Conservation (phyloP, 805 yeast species). For the Metschnikowia henanensis region DNA sequence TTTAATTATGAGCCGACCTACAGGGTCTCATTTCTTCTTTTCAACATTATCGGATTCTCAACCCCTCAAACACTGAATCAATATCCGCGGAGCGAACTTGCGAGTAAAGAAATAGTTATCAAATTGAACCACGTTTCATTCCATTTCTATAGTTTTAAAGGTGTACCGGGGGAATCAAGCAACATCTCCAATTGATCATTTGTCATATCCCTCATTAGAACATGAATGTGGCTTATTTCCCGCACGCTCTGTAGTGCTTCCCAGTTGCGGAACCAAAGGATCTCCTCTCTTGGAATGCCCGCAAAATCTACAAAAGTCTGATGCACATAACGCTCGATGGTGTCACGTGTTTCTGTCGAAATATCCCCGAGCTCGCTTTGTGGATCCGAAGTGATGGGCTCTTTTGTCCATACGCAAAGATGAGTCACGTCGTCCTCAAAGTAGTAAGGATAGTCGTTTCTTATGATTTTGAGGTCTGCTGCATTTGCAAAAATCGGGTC, state of each 20-base stretch:
- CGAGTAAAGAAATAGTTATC: too few relatives aligned
- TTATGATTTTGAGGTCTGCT: constrained; percentile 45
- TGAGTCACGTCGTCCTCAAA: constrained; percentile 53
- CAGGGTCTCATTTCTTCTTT: too few relatives aligned
- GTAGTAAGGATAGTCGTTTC: constrained; percentile 69
- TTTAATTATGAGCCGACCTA: too few relatives aligned
- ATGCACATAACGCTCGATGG: constrained; percentile 46
- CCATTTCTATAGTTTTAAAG: neutral
- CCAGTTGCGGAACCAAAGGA: constrained; percentile 75
- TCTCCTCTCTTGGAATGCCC: constrained; percentile 37
- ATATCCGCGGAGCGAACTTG: too few relatives aligned
- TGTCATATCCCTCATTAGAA: constrained; percentile 47
- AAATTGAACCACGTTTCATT: neutral
- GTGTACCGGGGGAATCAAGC: constrained; percentile 11
- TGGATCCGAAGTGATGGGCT: constrained; percentile 52
- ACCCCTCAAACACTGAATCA: too few relatives aligned
- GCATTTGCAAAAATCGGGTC: constrained; percentile 41
- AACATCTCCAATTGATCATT: constrained; percentile 18
- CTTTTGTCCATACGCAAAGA: constrained; percentile 67
- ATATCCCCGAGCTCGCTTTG: constrained; percentile 52
- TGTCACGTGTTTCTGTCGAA: constrained; percentile 36
- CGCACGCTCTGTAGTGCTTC: constrained; percentile 66
- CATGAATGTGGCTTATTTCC: constrained; percentile 70
- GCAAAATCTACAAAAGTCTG: constrained; percentile 49
- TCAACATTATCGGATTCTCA: too few relatives aligned